Evolutionary conservation across 2,329 filamentous ascomycete species (phyloP).

Genomic region (Davidsoniella neocaledoniae): DNA sequence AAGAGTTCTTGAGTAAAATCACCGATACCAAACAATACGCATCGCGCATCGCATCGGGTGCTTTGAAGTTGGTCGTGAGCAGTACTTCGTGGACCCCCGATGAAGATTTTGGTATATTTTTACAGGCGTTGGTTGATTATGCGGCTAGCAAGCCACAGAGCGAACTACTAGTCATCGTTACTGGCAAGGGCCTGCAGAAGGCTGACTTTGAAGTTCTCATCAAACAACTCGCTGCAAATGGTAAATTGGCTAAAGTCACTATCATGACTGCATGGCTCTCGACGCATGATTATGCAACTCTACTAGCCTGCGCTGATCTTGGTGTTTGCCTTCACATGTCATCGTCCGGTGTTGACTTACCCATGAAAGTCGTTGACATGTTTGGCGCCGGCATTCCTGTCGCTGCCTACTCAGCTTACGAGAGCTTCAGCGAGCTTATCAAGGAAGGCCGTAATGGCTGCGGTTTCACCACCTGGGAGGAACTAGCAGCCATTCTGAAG

Average conservation of each 20-base stretch:
- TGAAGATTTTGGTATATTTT: constrained; percentile 80
- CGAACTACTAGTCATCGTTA: constrained; percentile 70
- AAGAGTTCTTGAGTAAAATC: constrained; percentile 46
- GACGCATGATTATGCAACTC: constrained; percentile 64
- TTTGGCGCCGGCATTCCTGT: constrained; percentile 89
- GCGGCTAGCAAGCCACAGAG: constrained; percentile 28
- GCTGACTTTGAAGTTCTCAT: constrained; percentile 56
- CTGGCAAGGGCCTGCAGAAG: constrained; percentile 80
- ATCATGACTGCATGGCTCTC: constrained; percentile 75
- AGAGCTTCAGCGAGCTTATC: constrained; percentile 83
- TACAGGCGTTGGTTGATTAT: constrained; percentile 66
- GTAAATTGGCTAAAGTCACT: constrained; percentile 50
- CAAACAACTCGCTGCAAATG: constrained; percentile 37
- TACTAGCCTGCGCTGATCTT: constrained; percentile 73
- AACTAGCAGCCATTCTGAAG: constrained; percentile 46
- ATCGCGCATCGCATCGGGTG: constrained; percentile 38
- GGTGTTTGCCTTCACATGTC: constrained; percentile 87
- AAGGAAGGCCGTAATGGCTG: constrained; percentile 71
- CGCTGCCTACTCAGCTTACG: constrained; percentile 67
- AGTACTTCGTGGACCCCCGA: constrained; percentile 96
- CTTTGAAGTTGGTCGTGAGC: constrained; percentile 61
- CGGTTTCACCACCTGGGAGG: constrained; percentile 58
- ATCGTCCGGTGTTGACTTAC: constrained; percentile 84
- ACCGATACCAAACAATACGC: constrained; percentile 46
- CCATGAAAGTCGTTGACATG: constrained; percentile 99